Evolutionary conservation across 2,329 filamentous ascomycete genomes (phyloP).

Genomic region (Pyrenochaeta sp.): DNA sequence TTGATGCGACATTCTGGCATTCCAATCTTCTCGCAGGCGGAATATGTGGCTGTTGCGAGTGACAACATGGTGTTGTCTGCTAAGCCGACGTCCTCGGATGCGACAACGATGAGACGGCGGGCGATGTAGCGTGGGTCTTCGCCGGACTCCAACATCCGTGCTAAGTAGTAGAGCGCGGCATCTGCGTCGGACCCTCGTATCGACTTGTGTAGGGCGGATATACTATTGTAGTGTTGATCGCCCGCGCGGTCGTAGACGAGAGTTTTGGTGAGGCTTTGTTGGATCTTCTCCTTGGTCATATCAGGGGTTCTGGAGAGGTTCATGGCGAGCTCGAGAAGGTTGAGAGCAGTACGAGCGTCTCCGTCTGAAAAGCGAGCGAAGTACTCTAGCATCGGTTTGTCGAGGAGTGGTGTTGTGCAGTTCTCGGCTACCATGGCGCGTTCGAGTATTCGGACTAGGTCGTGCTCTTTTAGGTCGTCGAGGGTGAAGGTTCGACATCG

Average conservation of each 20-base stretch:
- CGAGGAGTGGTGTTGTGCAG: constrained; percentile 67
- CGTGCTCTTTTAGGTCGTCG: constrained; percentile 73
- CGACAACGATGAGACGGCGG: constrained; percentile 91
- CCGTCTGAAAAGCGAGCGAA: constrained; percentile 89
- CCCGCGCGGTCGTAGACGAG: constrained; percentile 94
- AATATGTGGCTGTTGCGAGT: constrained; percentile 85
- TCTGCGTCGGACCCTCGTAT: constrained; percentile 87
- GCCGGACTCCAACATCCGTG: constrained; percentile 92
- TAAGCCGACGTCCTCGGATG: constrained; percentile 90
- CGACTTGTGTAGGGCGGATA: constrained; percentile 96
- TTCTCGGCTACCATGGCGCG: constrained; percentile 74
- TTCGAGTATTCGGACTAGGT: constrained; percentile 76
- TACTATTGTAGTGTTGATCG: constrained; percentile 97
- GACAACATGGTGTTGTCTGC: constrained; percentile 85
- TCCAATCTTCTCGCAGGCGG: constrained; percentile 89
- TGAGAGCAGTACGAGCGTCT: constrained; percentile 90
- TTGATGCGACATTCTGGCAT: constrained; percentile 95
- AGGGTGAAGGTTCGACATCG: constrained; percentile 92
- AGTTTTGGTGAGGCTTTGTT: constrained; percentile 85
- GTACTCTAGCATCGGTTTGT: constrained; percentile 80
- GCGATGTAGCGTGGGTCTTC: constrained; percentile 95
- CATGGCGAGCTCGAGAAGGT: constrained; percentile 88
- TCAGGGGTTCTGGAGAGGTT: constrained; percentile 71
- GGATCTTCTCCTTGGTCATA: constrained; percentile 79
- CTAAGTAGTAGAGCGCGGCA: constrained; percentile 91